These are phyloP conservation scores for Fusarium proliferatum DNA, from an alignment of 2,329 filamentous ascomycete species.

Conservation along the genomic window DNA sequence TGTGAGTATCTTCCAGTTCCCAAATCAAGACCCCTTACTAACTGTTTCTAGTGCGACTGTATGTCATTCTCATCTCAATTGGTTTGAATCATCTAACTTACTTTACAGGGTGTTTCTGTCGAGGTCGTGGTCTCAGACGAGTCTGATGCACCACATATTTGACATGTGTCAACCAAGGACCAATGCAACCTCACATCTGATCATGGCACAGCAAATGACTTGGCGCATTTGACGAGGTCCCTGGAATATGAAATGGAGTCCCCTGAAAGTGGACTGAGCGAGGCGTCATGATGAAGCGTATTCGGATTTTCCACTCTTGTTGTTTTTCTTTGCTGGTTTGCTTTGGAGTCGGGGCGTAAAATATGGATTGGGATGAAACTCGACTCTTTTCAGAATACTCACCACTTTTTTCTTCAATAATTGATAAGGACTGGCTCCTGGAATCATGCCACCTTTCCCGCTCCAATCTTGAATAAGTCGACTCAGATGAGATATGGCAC, in stretches of 20 bases:
- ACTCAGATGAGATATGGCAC: conserved; percentile 16
- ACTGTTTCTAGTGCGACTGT: conserved; percentile 60
- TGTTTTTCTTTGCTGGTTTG: neutral
- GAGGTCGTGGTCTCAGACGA: conserved; percentile 49
- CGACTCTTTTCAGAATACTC: conserved; percentile 34
- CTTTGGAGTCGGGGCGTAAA: conserved; percentile 28
- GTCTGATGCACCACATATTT: conserved; percentile 10
- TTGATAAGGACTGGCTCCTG: neutral
- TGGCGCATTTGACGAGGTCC: conserved; percentile 7
- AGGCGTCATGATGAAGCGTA: conserved; percentile 10
- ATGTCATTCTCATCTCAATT: conserved; percentile 31
- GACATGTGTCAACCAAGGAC: conserved; percentile 2
- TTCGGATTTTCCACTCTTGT: neutral
- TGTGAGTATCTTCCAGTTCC: conserved; percentile 52
- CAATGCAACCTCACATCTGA: conserved; percentile 16
- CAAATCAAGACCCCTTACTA: conserved; percentile 38
- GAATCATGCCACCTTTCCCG: conserved; percentile 15
- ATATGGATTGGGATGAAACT: conserved; percentile 23
- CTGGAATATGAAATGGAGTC: conserved; percentile 19
- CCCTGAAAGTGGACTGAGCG: conserved; percentile 5
- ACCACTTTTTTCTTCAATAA: conserved; percentile 6
- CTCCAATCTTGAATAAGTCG: neutral
- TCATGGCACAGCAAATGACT: conserved; percentile 12
- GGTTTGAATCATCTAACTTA: conserved; percentile 13
- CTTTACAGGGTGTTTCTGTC: conserved; percentile 48